Percentiles rank a stretch among this genome's conserved stretches.
These are phyloP conservation scores for Acanthamoeba castellanii DNA, from an alignment of 208 protist species.

Conservation along the genomic window DNA sequence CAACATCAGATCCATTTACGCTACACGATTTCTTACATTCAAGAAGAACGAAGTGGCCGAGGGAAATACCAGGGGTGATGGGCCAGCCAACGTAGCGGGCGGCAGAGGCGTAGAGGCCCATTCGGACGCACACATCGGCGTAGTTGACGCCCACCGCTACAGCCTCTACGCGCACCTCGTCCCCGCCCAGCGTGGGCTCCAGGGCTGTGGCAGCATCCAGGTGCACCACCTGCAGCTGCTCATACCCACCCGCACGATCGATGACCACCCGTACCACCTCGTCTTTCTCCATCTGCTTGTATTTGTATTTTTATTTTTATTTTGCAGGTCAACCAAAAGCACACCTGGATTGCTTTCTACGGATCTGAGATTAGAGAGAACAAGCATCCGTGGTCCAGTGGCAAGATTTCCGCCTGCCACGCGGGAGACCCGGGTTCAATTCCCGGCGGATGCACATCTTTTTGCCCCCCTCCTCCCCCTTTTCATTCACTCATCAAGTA, in stretches of 20 bases:
- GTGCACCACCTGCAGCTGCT: background rate
- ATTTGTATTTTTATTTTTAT: too few relatives aligned
- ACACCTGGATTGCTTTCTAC: too few relatives aligned
- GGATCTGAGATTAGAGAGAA: too few relatives aligned
- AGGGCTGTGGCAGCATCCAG: background rate
- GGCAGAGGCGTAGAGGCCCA: conserved; percentile 59
- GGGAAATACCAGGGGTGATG: conserved; percentile 14
- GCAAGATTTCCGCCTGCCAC: too few relatives aligned
- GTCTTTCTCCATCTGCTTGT: background rate
- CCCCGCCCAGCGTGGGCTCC: background rate
- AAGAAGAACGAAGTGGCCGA: background rate
- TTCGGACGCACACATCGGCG: conserved; percentile 53
- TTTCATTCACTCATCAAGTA: too few relatives aligned
- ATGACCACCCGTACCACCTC: background rate
- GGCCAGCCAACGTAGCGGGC: conserved; percentile 13
- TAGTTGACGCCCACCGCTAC: conserved; percentile 42
- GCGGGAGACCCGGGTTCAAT: too few relatives aligned
- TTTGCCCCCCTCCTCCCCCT: too few relatives aligned
- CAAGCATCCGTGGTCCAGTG: too few relatives aligned
- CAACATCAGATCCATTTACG: background rate
- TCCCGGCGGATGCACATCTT: too few relatives aligned
- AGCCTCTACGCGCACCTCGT: background rate
- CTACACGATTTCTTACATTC: too few relatives aligned
- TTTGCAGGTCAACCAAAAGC: too few relatives aligned
- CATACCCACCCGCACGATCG: conserved; percentile 27